A percentile compares a stretch with the other conserved stretches of the same genome.
These are phyloP conservation scores for Candida sojae DNA, from an alignment of 1,139 yeast genomes.

Conservation along the genomic window DNA sequence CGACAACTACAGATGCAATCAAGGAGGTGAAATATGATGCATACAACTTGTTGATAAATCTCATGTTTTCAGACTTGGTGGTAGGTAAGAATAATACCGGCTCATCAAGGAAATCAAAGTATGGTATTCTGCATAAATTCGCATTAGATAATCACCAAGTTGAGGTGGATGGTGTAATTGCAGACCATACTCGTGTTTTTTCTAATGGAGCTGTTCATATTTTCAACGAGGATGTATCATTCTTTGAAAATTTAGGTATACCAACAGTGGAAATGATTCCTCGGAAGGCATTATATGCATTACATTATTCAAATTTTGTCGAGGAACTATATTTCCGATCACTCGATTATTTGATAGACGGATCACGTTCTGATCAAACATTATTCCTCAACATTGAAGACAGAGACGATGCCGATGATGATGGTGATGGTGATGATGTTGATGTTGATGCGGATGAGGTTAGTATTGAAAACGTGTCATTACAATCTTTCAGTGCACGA, in stretches of 20 bases:
- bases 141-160: constrained; percentile 5
- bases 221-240: constrained; percentile 35
- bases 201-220: constrained; percentile 67
- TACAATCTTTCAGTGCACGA: constrained; percentile 29
- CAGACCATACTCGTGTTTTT: constrained; percentile 45
- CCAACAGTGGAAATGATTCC: constrained; percentile 55
- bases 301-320: constrained; percentile 68
- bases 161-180: constrained; percentile 15
- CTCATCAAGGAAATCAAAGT: constrained; percentile 9
- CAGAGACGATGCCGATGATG: constrained; percentile 41
- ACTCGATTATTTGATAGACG: constrained; percentile 59
- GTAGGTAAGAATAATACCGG: constrained; percentile 36
- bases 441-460: neutral
- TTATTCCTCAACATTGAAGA: constrained; percentile 52
- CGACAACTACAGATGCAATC: constrained; percentile 34
- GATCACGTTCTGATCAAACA: constrained; percentile 52
- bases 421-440: constrained; percentile 13
- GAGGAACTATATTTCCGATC: constrained; percentile 67
- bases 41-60: constrained; percentile 23
- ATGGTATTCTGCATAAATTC: constrained; percentile 9
- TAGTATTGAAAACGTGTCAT: neutral
- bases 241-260: constrained; percentile 32
- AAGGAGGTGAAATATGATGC: constrained; percentile 34
- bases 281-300: constrained; percentile 69
- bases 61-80: constrained; percentile 29